phyloP scores from a whole-genome alignment of 306 rosid genomes.

The Canavalia gladiata region DNA sequence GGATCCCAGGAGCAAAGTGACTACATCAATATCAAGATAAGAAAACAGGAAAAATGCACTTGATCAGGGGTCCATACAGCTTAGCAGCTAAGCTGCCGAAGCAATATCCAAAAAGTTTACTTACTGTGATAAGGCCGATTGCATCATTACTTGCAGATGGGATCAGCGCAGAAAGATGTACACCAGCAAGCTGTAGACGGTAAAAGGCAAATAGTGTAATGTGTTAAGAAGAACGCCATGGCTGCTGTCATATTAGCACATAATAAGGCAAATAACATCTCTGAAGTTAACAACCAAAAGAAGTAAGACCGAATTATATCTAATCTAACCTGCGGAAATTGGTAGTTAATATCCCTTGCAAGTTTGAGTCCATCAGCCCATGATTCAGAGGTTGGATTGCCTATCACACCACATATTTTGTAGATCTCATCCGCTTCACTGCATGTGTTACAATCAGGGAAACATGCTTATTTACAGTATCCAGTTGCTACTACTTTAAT shows the following conservation, averaged over 20 bases:
- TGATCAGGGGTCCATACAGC: slow-evolving; percentile 8
- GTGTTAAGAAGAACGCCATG: neutral
- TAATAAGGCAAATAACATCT: neutral
- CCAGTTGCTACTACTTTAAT: slow-evolving; percentile 23
- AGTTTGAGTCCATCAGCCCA: slow-evolving; percentile 91
- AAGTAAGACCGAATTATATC: slow-evolving; percentile 33
- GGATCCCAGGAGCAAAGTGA: slow-evolving; percentile 99
- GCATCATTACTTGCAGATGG: slow-evolving; percentile 85
- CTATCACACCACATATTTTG: slow-evolving; percentile 92
- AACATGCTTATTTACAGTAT: slow-evolving; percentile 26
- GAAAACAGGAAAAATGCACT: slow-evolving; percentile 3
- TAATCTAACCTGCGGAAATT: slow-evolving; percentile 82
- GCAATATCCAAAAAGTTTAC: slow-evolving; percentile 35
- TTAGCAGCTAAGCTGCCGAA: neutral
- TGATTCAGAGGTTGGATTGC: slow-evolving; percentile 81
- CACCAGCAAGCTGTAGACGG: slow-evolving; percentile 71
- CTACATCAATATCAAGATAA: slow-evolving; percentile 51
- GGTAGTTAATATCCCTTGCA: slow-evolving; percentile 89
- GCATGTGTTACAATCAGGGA: slow-evolving; percentile 45
- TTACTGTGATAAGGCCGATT: slow-evolving; percentile 78
- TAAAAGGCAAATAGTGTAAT: slow-evolving; percentile 24
- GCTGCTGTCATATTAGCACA: neutral
- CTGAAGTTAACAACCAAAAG: slow-evolving; percentile 12
- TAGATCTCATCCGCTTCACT: slow-evolving; percentile 93
- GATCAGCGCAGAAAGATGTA: slow-evolving; percentile 74